Percentiles rank a stretch among this genome's conserved stretches.
These are phyloP conservation scores for Lactarius sanguifluus DNA, from an alignment of 768 basidiomycete genomes.

Conservation along the genomic window DNA sequence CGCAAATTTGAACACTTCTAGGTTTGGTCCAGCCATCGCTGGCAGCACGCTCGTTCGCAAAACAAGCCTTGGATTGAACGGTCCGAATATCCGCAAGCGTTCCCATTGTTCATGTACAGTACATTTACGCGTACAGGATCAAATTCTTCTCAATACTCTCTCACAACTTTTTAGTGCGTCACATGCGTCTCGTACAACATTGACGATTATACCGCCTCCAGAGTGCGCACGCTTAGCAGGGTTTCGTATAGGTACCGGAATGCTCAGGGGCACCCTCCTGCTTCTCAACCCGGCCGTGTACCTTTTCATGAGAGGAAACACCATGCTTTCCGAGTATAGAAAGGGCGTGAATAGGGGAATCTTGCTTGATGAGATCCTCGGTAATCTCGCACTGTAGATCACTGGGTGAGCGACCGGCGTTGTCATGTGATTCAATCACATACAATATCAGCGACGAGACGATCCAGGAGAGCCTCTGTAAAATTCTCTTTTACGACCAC, in stretches of 20 bases:
- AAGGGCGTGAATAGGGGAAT: constrained; percentile 54
- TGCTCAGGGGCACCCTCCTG: constrained; percentile 45
- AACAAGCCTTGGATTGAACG: neutral
- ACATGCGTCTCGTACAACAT: neutral
- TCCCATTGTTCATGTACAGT: neutral
- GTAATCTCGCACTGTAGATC: constrained; percentile 58
- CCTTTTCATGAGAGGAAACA: constrained; percentile 40
- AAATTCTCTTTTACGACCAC: constrained; percentile 60
- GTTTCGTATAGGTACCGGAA: constrained; percentile 67
- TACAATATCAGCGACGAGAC: constrained; percentile 68
- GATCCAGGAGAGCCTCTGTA: constrained; percentile 48
- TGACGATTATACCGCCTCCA: neutral
- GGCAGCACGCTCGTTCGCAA: neutral
- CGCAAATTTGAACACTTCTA: constrained; percentile 89
- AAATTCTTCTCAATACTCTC: neutral
- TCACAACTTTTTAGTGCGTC: neutral
- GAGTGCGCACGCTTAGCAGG: constrained; percentile 48
- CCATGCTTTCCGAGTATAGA: constrained; percentile 39
- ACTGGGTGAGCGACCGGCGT: constrained; percentile 4
- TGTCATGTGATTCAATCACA: constrained; percentile 32
- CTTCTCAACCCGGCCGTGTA: constrained; percentile 42
- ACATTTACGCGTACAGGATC: neutral
- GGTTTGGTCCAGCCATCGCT: constrained; percentile 63
- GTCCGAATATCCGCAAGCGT: neutral
- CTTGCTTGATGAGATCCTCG: constrained; percentile 50